These are phyloP conservation scores for Trichoderma reesei DNA, from an alignment of 495 filamentous ascomycete species.

Conservation along the genomic window DNA sequence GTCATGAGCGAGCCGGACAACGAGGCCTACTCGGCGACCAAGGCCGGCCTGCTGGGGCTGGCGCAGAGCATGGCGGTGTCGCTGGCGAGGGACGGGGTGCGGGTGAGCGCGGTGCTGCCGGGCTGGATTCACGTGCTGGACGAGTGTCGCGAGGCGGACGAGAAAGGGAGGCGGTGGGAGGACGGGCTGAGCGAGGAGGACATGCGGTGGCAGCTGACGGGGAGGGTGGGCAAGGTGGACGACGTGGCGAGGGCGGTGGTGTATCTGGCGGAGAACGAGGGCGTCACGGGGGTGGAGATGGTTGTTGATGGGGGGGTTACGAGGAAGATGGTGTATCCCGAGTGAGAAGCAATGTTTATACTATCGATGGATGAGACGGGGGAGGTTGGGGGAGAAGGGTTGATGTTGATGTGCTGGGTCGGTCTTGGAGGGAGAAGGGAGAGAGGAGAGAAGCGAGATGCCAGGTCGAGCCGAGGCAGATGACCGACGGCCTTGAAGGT, in stretches of 20 bases:
- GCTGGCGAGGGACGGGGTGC: slow-evolving; percentile 18
- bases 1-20: slow-evolving; percentile 26
- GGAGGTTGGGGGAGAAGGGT: neutral
- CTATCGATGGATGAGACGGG: neutral
- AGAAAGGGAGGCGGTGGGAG: slow-evolving; percentile 15
- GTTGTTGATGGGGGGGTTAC: slow-evolving; percentile 11
- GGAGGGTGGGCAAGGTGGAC: slow-evolving; percentile 3
- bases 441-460: no score
- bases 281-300: slow-evolving; percentile 11
- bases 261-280: slow-evolving; percentile 9
- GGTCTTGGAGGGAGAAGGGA: no score
- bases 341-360: neutral
- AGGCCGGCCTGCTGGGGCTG: slow-evolving; percentile 36
- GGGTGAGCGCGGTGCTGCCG: slow-evolving; percentile 24
- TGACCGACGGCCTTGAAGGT: no score
- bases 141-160: slow-evolving; percentile 25
- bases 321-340: slow-evolving; percentile 4
- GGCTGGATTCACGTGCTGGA: slow-evolving; percentile 25
- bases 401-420: no score
- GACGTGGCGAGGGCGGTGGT: slow-evolving; percentile 12
- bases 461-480: no score
- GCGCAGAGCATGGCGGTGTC: slow-evolving; percentile 38
- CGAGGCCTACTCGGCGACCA: slow-evolving; percentile 41
- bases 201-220: slow-evolving; percentile 5
- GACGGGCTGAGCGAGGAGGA: slow-evolving; percentile 3